Percentiles rank a stretch among this genome's conserved stretches.
Evolutionary conservation across 345 rosid genomes (phyloP).

Genomic region (Gossypium arboreum): DNA sequence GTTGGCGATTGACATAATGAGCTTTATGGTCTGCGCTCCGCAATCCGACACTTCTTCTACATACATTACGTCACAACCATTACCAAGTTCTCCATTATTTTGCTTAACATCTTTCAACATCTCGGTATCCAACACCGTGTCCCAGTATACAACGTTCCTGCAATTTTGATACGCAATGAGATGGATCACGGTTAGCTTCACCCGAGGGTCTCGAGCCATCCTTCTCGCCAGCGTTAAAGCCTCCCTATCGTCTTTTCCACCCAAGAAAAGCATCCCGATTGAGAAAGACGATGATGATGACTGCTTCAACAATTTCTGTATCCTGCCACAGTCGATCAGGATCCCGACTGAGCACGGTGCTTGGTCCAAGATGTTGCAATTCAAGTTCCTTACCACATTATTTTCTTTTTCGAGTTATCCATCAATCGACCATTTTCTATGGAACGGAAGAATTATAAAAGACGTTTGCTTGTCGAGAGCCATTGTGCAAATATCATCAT

Average conservation of each 20-base stretch:
- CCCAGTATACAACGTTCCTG: constrained; percentile 24
- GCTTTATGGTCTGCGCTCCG: constrained; percentile 33
- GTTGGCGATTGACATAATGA: constrained; percentile 29
- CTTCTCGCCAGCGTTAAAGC: no score
- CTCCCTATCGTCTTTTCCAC: no score
- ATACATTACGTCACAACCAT: constrained; percentile 16
- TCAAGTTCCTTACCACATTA: constrained; percentile 19
- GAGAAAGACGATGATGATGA: neutral
- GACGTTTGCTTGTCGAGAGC: constrained; percentile 16
- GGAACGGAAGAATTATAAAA: neutral
- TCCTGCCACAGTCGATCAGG: constrained; percentile 18
- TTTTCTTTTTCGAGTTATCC: constrained; percentile 27
- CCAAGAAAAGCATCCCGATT: constrained; percentile 46
- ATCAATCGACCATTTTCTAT: constrained; percentile 27
- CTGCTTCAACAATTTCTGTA: neutral
- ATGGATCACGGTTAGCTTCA: neutral
- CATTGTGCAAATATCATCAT: constrained; percentile 33
- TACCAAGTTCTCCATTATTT: neutral
- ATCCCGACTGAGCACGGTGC: constrained; percentile 42
- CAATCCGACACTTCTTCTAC: constrained; percentile 26
- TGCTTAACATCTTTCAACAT: no score
- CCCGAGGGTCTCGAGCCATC: no score
- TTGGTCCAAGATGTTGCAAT: constrained; percentile 25
- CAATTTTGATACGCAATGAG: constrained; percentile 4
- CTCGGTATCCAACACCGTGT: constrained; percentile 28